Base-by-base conservation (phyloP, 1,284 basidiomycete genomes). In the Prillingera fragicola region DNA sequence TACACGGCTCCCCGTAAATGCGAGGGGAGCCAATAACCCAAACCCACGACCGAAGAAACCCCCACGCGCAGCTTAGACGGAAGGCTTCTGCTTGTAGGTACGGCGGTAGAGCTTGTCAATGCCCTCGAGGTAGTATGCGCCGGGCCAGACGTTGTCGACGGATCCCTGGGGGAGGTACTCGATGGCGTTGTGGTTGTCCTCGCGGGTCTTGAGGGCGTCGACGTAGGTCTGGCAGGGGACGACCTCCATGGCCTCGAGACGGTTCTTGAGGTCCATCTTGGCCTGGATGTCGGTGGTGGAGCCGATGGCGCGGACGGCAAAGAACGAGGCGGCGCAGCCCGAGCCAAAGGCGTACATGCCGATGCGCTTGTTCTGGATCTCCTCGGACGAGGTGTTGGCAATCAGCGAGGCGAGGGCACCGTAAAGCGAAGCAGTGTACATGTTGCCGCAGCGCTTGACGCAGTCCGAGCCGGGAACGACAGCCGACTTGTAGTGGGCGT, bases 401-500 rank as follows among this genome's bases (percentile, higher is more conserved):
- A 95, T 65, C 26, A 94, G 75, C 13, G 84, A 87, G 26, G 90
- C 87, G 48, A 98, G 80, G 55, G 88, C 91, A 45, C 89, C 90
- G 69, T 94, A 97, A 22, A 98, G 77, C 33, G 89, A 92, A n/a
- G 85, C 94, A 18, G 94, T 92, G 80, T 98, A 97, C 87, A 94
- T 95, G 81, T 98, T 97, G 14, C 94, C 94, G 63, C 91, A 82
- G 42, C 87, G 82, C 67, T 81, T 80, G 41, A 88, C 87, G 74
- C 84, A 85, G 53, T 82, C 80, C 78, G 90, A 88, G 21, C 75
- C 79, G 6, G 87, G 84, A 51, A 80, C 79, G 21, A 88, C 83
- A 61, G 82, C 81, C 52, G 77, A 72, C 51, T 78, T 78, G 73
- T 87, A 92, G 36, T 80, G 76, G 18, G 76, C 71, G 67, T 86